These are phyloP conservation scores for Pyrus bretschneideri DNA, from an alignment of 306 rosid species.

Conservation along the genomic window DNA sequence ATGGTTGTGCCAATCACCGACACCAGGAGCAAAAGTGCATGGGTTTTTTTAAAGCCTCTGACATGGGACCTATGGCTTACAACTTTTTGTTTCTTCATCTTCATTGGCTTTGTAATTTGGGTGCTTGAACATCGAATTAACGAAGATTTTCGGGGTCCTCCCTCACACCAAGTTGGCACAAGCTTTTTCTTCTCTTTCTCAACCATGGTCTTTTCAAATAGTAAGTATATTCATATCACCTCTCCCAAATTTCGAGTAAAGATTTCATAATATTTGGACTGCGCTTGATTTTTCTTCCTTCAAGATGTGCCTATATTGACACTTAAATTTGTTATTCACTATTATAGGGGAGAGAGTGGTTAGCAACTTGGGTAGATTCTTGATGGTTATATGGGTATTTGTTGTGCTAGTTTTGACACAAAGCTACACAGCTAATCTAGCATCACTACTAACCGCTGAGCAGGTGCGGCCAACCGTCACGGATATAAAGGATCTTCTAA, in stretches of 20 bases:
- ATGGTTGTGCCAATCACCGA: slow-evolving; percentile 51
- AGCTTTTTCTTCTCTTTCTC: slow-evolving; percentile 66
- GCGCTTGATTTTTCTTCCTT: background rate
- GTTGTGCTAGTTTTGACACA: slow-evolving; percentile 29
- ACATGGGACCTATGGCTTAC: slow-evolving; percentile 59
- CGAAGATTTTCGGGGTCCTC: slow-evolving; percentile 51
- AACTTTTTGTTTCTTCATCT: slow-evolving; percentile 40
- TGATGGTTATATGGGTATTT: slow-evolving; percentile 31
- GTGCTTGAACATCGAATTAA: slow-evolving; percentile 57
- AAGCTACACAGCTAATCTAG: slow-evolving; percentile 38
- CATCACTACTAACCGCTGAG: slow-evolving; percentile 26
- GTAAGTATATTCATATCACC: slow-evolving; percentile 22
- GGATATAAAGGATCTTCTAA: slow-evolving; percentile 13
- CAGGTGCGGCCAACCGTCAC: slow-evolving; percentile 25
- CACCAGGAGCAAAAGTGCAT: slow-evolving; percentile 30
- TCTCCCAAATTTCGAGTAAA: background rate
- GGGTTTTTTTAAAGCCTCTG: slow-evolving; percentile 64
- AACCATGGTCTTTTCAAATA: slow-evolving; percentile 55
- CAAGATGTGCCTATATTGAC: background rate
- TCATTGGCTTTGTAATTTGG: slow-evolving; percentile 67
- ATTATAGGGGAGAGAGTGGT: slow-evolving; percentile 24
- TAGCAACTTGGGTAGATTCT: slow-evolving; percentile 31
- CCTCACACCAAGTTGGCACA: slow-evolving; percentile 47
- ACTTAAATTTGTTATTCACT: background rate
- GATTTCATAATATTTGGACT: background rate